Base-by-base conservation (phyloP, 106 monocot species). In the Cymbidium sinense region DNA sequence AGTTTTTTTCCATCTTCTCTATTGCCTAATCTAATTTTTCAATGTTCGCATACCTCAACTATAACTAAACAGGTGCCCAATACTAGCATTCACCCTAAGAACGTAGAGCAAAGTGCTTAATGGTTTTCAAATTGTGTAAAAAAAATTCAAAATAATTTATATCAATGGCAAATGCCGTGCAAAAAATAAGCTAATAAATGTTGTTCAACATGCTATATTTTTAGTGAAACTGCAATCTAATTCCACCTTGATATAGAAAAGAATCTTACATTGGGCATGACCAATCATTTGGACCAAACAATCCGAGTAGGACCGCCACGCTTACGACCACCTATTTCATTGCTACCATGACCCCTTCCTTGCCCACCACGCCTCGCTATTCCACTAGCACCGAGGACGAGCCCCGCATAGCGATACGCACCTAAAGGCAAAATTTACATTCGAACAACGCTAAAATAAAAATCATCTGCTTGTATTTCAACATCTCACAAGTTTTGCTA, bases 241-340 rank as follows among this genome's bases (percentile, higher is more conserved):
- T 62, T 62, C 61, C 61, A 62, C 15, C 5, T 67, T 33, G 18
- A 54, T 33, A 55, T 20, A 30, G 76, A 76, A 3, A 55, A 47
- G 65, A 21, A 65, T 13, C 90, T 90, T 91, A 99, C 99, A 99
- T 99, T 55, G 99, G 99, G 74, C 99, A 99, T 28, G 99, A 15
- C 99, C 99, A 99, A 81, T 99, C 99, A 86, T 95, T 99, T 76
- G 99, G 99, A 55, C 99, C 99, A 90, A 99, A 99, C 69, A 99
- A 90, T 3, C 99, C 94, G 34, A 75, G 94, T 87, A 77, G 94
- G 90, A 21, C 85, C 96, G 82, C 89, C 79, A 62, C 80, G 84
- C 43, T 20, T 86, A 55, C 75, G 82, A 29, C 86, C 87, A 72
- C 86, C 88, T 52, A 73, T 35, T 70, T 91, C 93, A 87, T 34